Base-by-base conservation (phyloP, 2,329 filamentous ascomycete genomes). In the Cyanodermella asteris region DNA sequence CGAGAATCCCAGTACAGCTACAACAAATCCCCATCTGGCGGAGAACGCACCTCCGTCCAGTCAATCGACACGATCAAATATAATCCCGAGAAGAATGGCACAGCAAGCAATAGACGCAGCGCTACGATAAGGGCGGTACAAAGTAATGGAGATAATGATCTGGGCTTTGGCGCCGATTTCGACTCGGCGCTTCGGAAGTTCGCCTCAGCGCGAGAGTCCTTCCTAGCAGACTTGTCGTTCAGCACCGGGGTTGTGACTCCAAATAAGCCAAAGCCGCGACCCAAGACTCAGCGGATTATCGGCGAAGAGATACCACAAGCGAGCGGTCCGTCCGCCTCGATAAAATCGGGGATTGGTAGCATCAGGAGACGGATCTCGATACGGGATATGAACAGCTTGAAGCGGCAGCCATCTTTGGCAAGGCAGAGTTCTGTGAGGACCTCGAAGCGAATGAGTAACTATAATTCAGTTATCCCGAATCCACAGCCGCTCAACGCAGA, bases 381-480 rank as follows among this genome's bases (percentile, higher is more conserved):
- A 47, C 66, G 72, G 38, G 87, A 93, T 40, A 90, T 94, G 76
- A 91, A 75, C 50, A 94, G 82, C 52, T 64, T 78, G 56, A 84
- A 84, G 55, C 72, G 81, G 47, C 77, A 87, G 41, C 72, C 81
- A 25, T 74, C 70, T 14, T 57, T 72, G 35, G 66, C 70, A 35
- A 72, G 77, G 50, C 64, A 74, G 53, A 63, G 74, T 77, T 77
- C 72, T 13, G 60, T 72, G 34, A 72, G 82, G 38, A 91, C 82
- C 5, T 72, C 82, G 18, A 87, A 71, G 51, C 69, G 87, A 38
- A 56, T 94, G 36, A 94, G 84, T 49, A 91, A 91, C 45, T 97
- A 97, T 51, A 94, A 94, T 47, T 93, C 87, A 1, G 87, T 97
- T 26, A 94, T 97, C 27, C 87, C 87, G 9, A 71, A 70, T 3